These are phyloP conservation scores for Cryptosporidium canis DNA, from an alignment of 169 alveolate species.

Conservation along the genomic window DNA sequence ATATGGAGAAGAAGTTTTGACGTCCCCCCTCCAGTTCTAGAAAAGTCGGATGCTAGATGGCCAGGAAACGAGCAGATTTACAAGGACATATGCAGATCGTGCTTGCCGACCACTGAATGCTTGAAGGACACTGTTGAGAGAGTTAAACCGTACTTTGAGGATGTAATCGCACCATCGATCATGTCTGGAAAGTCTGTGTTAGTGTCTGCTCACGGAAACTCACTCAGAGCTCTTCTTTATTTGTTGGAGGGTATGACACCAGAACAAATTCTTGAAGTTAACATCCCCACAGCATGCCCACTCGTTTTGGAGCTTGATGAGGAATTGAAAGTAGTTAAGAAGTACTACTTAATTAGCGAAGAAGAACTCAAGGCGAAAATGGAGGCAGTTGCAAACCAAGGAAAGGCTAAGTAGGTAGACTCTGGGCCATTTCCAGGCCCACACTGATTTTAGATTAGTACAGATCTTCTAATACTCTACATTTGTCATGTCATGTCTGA, in stretches of 20 bases:
- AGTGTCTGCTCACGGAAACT: conserved; percentile 99
- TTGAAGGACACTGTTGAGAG: conserved; percentile 93
- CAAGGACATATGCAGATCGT: conserved; percentile 86
- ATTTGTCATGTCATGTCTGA: too few relatives aligned
- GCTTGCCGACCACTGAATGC: conserved; percentile 95
- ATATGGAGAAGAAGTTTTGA: conserved; percentile 97
- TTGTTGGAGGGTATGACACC: conserved; percentile 92
- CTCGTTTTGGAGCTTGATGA: conserved; percentile 94
- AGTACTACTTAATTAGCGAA: conserved; percentile 93
- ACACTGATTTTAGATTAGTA: neutral
- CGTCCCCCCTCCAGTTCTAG: conserved; percentile 97
- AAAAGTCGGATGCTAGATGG: conserved; percentile 85
- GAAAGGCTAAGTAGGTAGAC: conserved; percentile 86
- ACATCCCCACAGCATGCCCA: conserved; percentile 98
- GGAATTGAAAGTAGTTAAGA: conserved; percentile 86
- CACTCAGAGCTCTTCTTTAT: conserved; percentile 95
- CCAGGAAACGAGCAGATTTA: conserved; percentile 91
- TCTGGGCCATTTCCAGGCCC: neutral
- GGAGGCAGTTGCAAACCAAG: conserved; percentile 94
- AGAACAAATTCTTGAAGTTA: conserved; percentile 91
- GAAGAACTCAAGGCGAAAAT: conserved; percentile 87
- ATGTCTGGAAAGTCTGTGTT: conserved; percentile 91
- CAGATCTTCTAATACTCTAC: too few relatives aligned
- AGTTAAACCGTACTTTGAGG: conserved; percentile 95
- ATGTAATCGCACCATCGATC: conserved; percentile 91